Evolutionary conservation across 176 grass and related monocot species (phyloP).

Genomic region (Eremochloa ophiuroides): DNA sequence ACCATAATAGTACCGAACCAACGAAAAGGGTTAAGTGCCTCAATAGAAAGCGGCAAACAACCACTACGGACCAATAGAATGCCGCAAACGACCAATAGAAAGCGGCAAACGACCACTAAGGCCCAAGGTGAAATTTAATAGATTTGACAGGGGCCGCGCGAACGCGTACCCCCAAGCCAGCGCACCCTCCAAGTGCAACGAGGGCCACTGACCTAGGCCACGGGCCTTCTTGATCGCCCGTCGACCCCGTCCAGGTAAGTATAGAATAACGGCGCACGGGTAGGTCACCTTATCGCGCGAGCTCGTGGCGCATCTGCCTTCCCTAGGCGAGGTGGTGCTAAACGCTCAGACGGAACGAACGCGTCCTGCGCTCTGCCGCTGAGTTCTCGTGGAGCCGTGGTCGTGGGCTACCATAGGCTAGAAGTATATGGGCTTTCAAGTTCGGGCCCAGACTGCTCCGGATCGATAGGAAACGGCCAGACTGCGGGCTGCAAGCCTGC

Average conservation of each 20-base stretch:
- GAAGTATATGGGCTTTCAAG: neutral
- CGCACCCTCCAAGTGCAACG: slow-evolving; percentile 37
- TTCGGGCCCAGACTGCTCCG: too few relatives aligned
- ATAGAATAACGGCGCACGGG: rapidly evolving
- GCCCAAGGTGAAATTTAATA: too few relatives aligned
- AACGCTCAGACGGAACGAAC: neutral
- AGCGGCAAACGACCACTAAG: too few relatives aligned
- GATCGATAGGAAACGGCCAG: too few relatives aligned
- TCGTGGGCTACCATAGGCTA: too few relatives aligned
- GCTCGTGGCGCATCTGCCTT: neutral
- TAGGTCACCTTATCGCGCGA: rapidly evolving
- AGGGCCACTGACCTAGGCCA: slow-evolving; percentile 33
- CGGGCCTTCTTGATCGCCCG: slow-evolving; percentile 8
- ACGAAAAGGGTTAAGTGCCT: too few relatives aligned
- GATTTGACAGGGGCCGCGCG: slow-evolving; percentile 57
- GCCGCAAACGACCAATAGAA: too few relatives aligned
- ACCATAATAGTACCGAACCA: too few relatives aligned
- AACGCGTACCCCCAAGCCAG: slow-evolving; percentile 58
- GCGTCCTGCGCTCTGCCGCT: neutral
- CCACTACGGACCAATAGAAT: too few relatives aligned
- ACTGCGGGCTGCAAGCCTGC: too few relatives aligned
- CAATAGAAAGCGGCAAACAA: too few relatives aligned
- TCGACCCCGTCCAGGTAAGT: slow-evolving; percentile 50
- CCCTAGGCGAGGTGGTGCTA: neutral
- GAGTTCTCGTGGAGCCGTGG: neutral